Base-by-base conservation (phyloP, 1,284 basidiomycete genomes). In the Vanrija humicola region DNA sequence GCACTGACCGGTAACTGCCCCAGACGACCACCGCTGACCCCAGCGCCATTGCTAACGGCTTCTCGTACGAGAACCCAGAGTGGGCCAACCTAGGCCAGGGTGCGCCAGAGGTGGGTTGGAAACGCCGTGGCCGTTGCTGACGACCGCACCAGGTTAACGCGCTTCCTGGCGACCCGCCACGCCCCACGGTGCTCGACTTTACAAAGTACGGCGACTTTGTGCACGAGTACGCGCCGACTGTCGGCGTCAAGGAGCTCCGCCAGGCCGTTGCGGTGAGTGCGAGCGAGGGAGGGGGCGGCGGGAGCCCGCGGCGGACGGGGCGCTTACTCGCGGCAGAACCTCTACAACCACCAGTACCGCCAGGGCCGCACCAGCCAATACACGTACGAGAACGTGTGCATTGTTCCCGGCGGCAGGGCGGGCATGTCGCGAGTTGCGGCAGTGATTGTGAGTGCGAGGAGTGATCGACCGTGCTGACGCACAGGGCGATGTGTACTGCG, bases 201-300 rank as follows among this genome's bases (percentile, higher is more conserved):
- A 75, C 81, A 29, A 69, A 87, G 48, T 84, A 86, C 25, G 74
- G 72, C 21, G 69, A 83, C 21, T 88, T 90, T 70, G 87, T 89
- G 40, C 81, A 93, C 67, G 90, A 95, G 76, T 96, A 96, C 67
- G 93, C 90, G 1, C 92, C 94, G 0, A 95, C 92, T 2, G 90
- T 90, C 1, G 93, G 93, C 50, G 86, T 93, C 46, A 91, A 88
- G 80, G 87, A 64, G 58, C 65, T 78, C 14, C 67, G 59, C 5
- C 54, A 66, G 55, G 66, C 65, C 38, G 66, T 73, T 1, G 63
- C 64, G 12, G 62, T 74, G 46, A 63, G 64, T 63, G 44, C 49
- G 28, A 56, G 75, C 63, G 88, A 40, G 82, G 8, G 29, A 7
- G 29, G 9, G 34, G 14, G 10, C 10, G 34, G 12, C 14, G 34